A percentile compares a stretch with the other conserved stretches of the same genome.
These are phyloP conservation scores for Chenopodium formosanum DNA, from an alignment of 148 eudicot species.

Conservation along the genomic window DNA sequence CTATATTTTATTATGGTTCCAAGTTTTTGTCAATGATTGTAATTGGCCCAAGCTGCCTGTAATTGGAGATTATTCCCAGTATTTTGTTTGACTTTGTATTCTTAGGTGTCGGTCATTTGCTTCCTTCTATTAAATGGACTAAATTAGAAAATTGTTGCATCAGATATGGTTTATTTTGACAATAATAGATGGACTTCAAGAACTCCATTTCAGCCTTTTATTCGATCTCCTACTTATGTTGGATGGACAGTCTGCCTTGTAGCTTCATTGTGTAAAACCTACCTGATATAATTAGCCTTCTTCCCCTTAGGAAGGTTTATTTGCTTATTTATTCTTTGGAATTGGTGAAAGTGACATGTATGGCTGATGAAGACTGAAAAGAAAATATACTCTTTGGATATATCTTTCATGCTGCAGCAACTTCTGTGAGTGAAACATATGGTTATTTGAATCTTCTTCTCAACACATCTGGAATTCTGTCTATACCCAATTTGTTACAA, in stretches of 20 bases:
- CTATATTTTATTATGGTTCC: not conserved
- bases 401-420: constrained; percentile 58
- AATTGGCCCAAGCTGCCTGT: not conserved
- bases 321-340: not conserved
- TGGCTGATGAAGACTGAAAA: not conserved
- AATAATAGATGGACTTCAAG: not conserved
- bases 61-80: not conserved
- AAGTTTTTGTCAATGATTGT: not conserved
- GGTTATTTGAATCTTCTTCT: constrained; percentile 77
- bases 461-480: constrained; percentile 86
- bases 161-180: not conserved
- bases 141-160: not conserved
- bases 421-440: constrained; percentile 55
- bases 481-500: constrained; percentile 68
- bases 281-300: not conserved
- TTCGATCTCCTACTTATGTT: not conserved
- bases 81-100: not conserved
- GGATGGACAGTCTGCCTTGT: not conserved
- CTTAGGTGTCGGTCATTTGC: not conserved
- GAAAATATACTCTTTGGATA: not conserved
- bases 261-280: not conserved
- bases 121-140: not conserved
- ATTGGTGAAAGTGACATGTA: not conserved
- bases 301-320: too few species aligned
- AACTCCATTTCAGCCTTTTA: not conserved